Conservation (phyloP, 2,329 filamentous ascomycete genomes). For the Fusarium circinatum region DNA sequence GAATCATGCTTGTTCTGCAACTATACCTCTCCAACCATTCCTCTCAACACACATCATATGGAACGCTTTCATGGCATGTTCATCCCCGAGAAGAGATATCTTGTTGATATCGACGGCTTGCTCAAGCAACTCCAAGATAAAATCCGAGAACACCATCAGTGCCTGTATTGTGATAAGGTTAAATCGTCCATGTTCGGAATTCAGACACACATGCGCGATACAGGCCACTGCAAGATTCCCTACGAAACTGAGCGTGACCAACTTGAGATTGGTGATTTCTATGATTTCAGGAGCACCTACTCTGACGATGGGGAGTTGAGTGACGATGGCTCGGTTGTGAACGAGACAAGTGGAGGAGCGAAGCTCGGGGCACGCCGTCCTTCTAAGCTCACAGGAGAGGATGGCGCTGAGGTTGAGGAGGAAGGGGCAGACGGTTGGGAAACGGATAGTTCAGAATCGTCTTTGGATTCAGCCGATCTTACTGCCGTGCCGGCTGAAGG, state of each 20-base stretch:
- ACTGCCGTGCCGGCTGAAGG: slow-evolving; percentile 81
- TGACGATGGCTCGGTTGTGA: slow-evolving; percentile 58
- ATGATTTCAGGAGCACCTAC: slow-evolving; percentile 96
- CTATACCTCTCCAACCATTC: slow-evolving; percentile 77
- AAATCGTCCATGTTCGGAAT: slow-evolving; percentile 82
- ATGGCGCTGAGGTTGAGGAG: slow-evolving; percentile 63
- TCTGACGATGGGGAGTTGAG: slow-evolving; percentile 79
- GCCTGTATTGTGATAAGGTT: slow-evolving; percentile 86
- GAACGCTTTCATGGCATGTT: slow-evolving; percentile 94
- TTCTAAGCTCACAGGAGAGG: slow-evolving; percentile 60
- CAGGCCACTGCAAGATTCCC: slow-evolving; percentile 95
- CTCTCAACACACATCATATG: slow-evolving; percentile 90
- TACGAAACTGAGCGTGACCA: slow-evolving; percentile 90
- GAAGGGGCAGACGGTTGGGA: slow-evolving; percentile 87
- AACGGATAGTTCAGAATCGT: slow-evolving; percentile 91
- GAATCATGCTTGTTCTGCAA: slow-evolving; percentile 90
- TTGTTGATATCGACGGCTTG: slow-evolving; percentile 84
- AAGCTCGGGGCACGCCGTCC: slow-evolving; percentile 74
- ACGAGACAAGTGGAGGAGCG: slow-evolving; percentile 65
- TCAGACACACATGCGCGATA: slow-evolving; percentile 97
- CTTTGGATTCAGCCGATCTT: slow-evolving; percentile 85
- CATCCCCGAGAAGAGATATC: slow-evolving; percentile 86
- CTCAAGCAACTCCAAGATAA: slow-evolving; percentile 82
- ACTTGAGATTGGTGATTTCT: slow-evolving; percentile 93
- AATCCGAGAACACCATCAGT: slow-evolving; percentile 83